Evolutionary conservation across 768 basidiomycete species (phyloP).

Genomic region (Suillus subaureus): DNA sequence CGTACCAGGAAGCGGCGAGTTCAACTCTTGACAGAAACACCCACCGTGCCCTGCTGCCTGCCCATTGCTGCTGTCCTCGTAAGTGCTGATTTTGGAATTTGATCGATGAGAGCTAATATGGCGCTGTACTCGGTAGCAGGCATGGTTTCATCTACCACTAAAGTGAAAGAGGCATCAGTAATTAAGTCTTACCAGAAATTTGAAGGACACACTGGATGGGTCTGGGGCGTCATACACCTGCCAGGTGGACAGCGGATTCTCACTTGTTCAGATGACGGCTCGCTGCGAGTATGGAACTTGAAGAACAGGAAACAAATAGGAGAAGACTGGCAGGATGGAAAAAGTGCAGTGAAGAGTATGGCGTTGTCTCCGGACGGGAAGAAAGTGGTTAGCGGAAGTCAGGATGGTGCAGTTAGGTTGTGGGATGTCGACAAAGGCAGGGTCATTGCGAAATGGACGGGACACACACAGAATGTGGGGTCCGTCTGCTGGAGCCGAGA

Average conservation of each 20-base stretch:
- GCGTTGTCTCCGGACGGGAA: slow-evolving; percentile 16
- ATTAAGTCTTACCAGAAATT: neutral
- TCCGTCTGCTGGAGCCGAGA: neutral
- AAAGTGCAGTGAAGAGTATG: neutral
- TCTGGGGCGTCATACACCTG: neutral
- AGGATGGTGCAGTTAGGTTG: no score
- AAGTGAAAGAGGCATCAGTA: neutral
- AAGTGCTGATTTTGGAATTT: neutral
- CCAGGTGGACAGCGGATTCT: neutral
- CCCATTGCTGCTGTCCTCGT: neutral
- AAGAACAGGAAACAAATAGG: neutral
- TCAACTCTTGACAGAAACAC: neutral
- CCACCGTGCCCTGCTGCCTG: neutral
- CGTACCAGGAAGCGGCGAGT: no score
- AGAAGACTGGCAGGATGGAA: neutral
- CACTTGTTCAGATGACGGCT: neutral
- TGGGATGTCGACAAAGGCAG: no score
- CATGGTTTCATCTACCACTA: neutral
- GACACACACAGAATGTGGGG: rapidly evolving
- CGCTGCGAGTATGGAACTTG: neutral
- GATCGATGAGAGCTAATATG: neutral
- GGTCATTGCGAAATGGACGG: no score
- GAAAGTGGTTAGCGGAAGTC: no score
- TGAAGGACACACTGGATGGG: neutral
- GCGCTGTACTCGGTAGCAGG: neutral